These are phyloP conservation scores for Ascochyta lentis DNA, from an alignment of 2,329 filamentous ascomycete species.

Conservation along the genomic window DNA sequence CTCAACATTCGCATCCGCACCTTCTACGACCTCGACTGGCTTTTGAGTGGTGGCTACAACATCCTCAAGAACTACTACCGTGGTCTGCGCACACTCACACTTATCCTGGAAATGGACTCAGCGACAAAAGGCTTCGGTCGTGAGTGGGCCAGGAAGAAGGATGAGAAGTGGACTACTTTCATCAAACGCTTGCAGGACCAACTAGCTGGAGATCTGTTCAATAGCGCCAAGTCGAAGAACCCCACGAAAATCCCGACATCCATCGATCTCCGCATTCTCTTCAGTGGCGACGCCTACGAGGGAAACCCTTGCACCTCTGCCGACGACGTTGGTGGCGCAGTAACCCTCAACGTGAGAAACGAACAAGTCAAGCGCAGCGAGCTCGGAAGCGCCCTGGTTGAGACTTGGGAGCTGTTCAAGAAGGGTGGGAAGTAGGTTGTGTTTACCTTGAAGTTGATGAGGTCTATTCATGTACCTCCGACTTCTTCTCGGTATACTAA, in stretches of 20 bases:
- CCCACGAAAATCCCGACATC: slow-evolving; percentile 27
- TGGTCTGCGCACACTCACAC: slow-evolving; percentile 22
- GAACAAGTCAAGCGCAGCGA: slow-evolving; percentile 16
- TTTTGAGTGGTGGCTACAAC: slow-evolving; percentile 27
- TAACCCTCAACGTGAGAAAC: not conserved
- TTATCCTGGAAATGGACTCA: slow-evolving; percentile 34
- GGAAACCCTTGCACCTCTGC: not conserved
- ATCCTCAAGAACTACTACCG: slow-evolving; percentile 33
- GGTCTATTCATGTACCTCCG: no score
- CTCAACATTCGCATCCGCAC: slow-evolving; percentile 29
- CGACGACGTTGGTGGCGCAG: not conserved
- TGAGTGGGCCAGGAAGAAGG: slow-evolving; percentile 16
- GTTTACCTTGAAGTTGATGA: not conserved
- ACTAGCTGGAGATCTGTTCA: slow-evolving; percentile 23
- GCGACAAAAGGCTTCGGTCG: slow-evolving; percentile 23
- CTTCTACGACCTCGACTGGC: slow-evolving; percentile 31
- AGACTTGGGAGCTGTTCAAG: slow-evolving; percentile 28
- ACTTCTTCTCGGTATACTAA: not conserved
- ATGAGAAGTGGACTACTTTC: slow-evolving; percentile 28
- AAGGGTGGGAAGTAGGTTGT: slow-evolving; percentile 1
- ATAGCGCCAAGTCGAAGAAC: not conserved
- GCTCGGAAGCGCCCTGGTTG: slow-evolving; percentile 14
- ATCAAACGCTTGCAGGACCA: slow-evolving; percentile 25
- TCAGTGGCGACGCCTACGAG: slow-evolving; percentile 30
- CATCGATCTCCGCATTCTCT: slow-evolving; percentile 34